Evolutionary conservation across 306 rosid species (phyloP).

Genomic region (Begonia loranthoides): DNA sequence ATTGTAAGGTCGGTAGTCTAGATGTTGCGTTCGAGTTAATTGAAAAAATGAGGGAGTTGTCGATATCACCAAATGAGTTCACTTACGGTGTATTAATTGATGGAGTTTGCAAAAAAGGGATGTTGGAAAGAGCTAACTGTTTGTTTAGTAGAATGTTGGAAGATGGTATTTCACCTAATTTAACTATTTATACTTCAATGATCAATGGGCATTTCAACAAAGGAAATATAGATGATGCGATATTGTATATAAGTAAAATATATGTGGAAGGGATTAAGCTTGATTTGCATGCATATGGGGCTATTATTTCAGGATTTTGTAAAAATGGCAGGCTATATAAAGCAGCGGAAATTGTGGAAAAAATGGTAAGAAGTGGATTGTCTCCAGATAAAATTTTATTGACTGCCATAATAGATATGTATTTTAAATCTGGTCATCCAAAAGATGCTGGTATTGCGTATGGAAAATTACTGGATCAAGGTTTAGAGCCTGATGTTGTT

Average conservation of each 20-base stretch:
- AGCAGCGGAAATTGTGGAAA: constrained; percentile 12
- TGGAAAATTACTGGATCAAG: constrained; percentile 12
- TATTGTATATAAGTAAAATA: constrained; percentile 15
- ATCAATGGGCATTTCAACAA: constrained; percentile 21
- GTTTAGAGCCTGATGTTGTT: constrained; percentile 21
- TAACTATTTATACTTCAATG: constrained; percentile 18
- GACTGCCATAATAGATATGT: constrained; percentile 22
- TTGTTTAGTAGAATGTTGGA: constrained; percentile 21
- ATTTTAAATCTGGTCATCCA: constrained; percentile 18
- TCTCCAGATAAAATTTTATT: constrained; percentile 22
- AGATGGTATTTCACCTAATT: constrained; percentile 18
- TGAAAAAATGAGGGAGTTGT: constrained; percentile 15
- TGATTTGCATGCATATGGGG: constrained; percentile 20
- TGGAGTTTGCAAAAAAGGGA: constrained; percentile 20
- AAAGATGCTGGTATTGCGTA: constrained; percentile 16
- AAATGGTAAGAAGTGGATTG: constrained; percentile 15
- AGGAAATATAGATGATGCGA: constrained; percentile 18
- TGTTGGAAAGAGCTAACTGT: constrained; percentile 15
- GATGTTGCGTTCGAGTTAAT: constrained; percentile 16
- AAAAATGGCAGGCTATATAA: constrained; percentile 15
- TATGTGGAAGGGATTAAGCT: constrained; percentile 9
- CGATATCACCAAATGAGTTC: constrained; percentile 18
- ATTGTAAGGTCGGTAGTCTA: constrained; percentile 24
- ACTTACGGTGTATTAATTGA: constrained; percentile 20
- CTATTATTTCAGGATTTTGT: constrained; percentile 19